Conservation (phyloP, 176 grass and related monocot species). For the Zizania latifolia region DNA sequence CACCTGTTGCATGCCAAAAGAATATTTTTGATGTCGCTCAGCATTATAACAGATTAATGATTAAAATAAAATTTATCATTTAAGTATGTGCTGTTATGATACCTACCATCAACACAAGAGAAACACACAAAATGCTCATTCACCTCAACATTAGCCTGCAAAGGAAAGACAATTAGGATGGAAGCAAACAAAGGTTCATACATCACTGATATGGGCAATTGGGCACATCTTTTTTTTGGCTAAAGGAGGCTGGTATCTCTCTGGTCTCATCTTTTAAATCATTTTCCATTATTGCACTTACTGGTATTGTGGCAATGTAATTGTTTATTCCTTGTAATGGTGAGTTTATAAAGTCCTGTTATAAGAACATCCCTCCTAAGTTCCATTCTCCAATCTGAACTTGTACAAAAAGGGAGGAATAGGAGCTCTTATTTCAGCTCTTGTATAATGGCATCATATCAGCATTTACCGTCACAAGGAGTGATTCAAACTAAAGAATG, state of each 20-base stretch:
- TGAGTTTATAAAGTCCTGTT: background rate
- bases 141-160: slow-evolving; percentile 70
- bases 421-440: no score
- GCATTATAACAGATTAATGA: background rate
- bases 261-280: background rate
- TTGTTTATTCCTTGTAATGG: background rate
- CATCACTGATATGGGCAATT: slow-evolving; percentile 3
- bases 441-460: background rate
- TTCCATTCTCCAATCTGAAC: background rate
- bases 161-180: slow-evolving; percentile 1
- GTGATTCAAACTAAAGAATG: background rate
- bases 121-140: slow-evolving; percentile 94
- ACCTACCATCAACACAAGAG: slow-evolving; percentile 93
- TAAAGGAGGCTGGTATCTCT: background rate
- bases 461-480: background rate
- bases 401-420: background rate
- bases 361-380: background rate
- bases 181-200: background rate
- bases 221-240: background rate
- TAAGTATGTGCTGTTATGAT: background rate
- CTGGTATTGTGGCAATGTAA: background rate
- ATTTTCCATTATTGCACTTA: background rate
- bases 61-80: background rate
- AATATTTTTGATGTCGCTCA: background rate
- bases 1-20: slow-evolving; percentile 40